Conservation (phyloP, 495 filamentous ascomycete species). For the Podospora pseudocomata region DNA sequence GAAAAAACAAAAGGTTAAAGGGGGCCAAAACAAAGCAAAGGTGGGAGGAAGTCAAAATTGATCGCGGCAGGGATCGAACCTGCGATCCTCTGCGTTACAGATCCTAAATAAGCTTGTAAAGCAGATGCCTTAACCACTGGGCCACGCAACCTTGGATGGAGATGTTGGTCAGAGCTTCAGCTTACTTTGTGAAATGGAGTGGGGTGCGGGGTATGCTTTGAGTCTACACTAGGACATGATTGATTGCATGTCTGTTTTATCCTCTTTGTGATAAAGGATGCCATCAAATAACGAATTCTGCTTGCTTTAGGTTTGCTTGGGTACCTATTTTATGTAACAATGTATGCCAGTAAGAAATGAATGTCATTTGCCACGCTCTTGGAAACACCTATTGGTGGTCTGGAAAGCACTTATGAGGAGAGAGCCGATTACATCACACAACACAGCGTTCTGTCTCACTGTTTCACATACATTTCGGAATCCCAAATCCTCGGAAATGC, state of each 20-base stretch:
- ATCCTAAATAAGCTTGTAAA: conserved; percentile 28
- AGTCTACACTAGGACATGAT: neutral
- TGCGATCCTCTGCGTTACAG: conserved; percentile 42
- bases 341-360: too few species aligned
- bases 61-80: conserved; percentile 51
- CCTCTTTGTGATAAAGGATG: neutral
- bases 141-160: conserved; percentile 31
- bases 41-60: conserved; percentile 23
- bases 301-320: too few species aligned
- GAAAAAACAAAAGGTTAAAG: neutral
- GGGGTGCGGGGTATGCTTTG: neutral
- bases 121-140: conserved; percentile 43
- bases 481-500: neutral
- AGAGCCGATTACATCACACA: neutral
- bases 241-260: neutral
- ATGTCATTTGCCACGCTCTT: too few species aligned
- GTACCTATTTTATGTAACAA: too few species aligned
- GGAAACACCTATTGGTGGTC: too few species aligned
- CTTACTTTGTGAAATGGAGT: neutral
- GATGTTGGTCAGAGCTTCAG: neutral
- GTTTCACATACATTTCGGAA: neutral
- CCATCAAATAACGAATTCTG: neutral
- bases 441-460: neutral
- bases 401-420: neutral
- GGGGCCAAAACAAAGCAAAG: neutral